Base-by-base conservation (phyloP, 768 basidiomycete genomes). In the Boletus reticulatus region DNA sequence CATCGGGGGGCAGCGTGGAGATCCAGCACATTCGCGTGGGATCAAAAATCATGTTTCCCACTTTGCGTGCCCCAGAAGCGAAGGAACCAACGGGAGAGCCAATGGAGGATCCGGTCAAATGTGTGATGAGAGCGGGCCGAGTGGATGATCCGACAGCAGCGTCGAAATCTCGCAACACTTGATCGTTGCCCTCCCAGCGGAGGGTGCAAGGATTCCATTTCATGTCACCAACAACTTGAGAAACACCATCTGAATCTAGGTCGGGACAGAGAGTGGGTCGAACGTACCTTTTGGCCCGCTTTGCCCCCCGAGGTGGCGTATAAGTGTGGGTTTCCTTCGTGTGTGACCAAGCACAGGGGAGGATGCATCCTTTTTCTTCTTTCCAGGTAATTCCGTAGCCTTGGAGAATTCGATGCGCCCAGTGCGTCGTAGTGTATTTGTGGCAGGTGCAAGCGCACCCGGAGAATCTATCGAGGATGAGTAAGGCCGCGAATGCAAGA, bases 31-130 rank as follows among this genome's bases (percentile, higher is more conserved):
- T 98, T 24, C 85, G 85, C 42, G 83, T 67, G 2, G 97, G 95
- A 74, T 99, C 95, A 66, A 99, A 98, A 37, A 93, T 84, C 96
- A 99, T 99, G 77, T 94, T 93, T 43, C 97, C 97, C 19, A 98
- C 96, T 70, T 94, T 86, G 55, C 92, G 84, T 37, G 92, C 88
- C 48, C 90, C 89, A 52, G 85, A 80, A 32, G 85, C 79, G 65
- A 89, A 84, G 29, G 88, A 83, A 43, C 86, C 82, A 29, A 85
- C 81, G 34, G 89, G 90, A 14, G 89, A 91, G 39, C 88, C 88
- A 22, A 91, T 80, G 2, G 88, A 89, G n/a, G 91, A 90, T 41
- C 92, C 91, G 1, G 91, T 90, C 52, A 94, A 81, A 63, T 96
- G 94, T 0, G 95, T 94, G 67, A 99, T 99, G 51, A 99, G 84